A percentile compares a stretch with the other conserved stretches of the same genome.
Evolutionary conservation across 1,284 basidiomycete genomes (phyloP).

Genomic region (Trametes sp.): DNA sequence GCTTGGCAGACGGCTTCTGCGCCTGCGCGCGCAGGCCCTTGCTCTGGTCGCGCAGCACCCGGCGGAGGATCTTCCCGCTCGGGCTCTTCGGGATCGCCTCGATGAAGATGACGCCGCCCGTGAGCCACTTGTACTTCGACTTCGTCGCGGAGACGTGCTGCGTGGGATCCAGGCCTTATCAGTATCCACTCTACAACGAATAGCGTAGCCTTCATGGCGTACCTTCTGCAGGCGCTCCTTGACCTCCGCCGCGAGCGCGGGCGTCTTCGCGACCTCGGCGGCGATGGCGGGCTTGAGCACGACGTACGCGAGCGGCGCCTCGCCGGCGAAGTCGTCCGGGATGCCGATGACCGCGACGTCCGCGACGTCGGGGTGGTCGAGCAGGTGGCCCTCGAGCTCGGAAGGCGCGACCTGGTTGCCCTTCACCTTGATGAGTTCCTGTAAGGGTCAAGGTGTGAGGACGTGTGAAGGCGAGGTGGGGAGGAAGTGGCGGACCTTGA

Average conservation of each 20-base stretch:
- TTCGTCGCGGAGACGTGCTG: conserved; percentile 29
- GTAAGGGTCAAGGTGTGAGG: not conserved
- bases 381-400: conserved; percentile 65
- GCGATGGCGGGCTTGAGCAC: conserved; percentile 38
- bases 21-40: conserved; percentile 8
- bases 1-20: conserved; percentile 12
- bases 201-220: no score
- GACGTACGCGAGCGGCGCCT: conserved; percentile 52
- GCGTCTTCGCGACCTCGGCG: conserved; percentile 7
- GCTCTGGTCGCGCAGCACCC: conserved; percentile 25
- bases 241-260: conserved; percentile 12
- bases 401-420: conserved; percentile 47
- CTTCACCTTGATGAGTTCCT: conserved; percentile 45
- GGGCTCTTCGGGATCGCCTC: conserved; percentile 33
- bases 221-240: conserved; percentile 19
- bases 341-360: conserved; percentile 68
- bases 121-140: conserved; percentile 29
- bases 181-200: not conserved
- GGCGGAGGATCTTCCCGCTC: conserved; percentile 33
- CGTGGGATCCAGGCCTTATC: not conserved
- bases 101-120: conserved; percentile 30
- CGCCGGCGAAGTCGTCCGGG: conserved; percentile 55
- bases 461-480: not conserved
- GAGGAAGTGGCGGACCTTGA: conserved; percentile 55
- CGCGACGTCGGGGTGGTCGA: conserved; percentile 63